Evolutionary conservation across 1,139 yeast genomes (phyloP), one percentile per base, ranked within the genome.

Genomic region (Hemisphaericaspora lyxosophila): DNA sequence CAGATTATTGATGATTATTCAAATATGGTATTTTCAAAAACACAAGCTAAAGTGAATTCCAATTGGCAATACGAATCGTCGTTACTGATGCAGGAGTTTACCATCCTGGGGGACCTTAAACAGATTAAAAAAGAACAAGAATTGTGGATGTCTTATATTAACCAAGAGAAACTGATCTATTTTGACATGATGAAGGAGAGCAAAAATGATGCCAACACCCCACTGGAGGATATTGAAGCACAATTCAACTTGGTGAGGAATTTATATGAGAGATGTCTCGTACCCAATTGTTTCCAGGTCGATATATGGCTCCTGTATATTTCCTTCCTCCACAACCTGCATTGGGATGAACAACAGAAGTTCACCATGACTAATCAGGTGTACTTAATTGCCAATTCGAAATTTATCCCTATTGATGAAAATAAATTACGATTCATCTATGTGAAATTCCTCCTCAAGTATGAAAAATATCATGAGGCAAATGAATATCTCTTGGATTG

Each of bases 21-120:
- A 38, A 66, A 69, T 37, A 55, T 49, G 2, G 53, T 74, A 0
- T 77, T 80, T 43, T 51, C 60, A 4, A 44, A 50, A 0, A 78
- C 82, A 0, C 85, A 82, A 49, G 44, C 44, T 1, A 56, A 61
- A 22, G 86, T 83, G 3, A 73, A 70, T 26, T 70, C 67, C 7
- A 68, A 77, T 36, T 85, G 92, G 92, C 60, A 62, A 3, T 81
- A 53, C 51, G 94, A 85, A 55, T 71, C 81, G 7, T 59, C 64
- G 7, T 57, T 85, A 7, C 61, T 63, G 5, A 60, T 63, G 36
- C 67, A 62, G 18, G 67, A 64, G 13, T 82, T 80, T 50, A 64
- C 71, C 18, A n/a, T n/a, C n/a, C 42, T 78, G 11, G 48, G 52
- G 0, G 38, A 44, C 3, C 14, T 42, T 1, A 35, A 36, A 0